A percentile compares a stretch with the other conserved stretches of the same genome.
These are phyloP conservation scores for Paralagenidium karlingii DNA, from an alignment of 352 stramenopile genomes.

Conservation along the genomic window DNA sequence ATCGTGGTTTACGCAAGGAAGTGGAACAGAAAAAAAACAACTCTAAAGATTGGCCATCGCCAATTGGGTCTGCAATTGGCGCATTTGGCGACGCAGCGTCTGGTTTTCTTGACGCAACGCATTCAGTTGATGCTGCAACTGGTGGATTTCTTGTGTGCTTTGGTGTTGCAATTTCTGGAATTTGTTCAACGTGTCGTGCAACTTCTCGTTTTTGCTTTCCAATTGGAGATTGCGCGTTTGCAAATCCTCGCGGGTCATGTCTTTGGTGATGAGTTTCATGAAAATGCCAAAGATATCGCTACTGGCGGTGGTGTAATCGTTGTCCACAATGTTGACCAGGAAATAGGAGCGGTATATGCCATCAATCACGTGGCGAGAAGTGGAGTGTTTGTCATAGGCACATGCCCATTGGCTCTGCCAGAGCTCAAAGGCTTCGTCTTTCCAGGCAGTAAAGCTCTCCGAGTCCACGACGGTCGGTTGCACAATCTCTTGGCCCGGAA, in stretches of 20 bases:
- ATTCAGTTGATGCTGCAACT: slow-evolving; percentile 30
- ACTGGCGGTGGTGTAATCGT: slow-evolving; percentile 88
- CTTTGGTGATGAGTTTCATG: slow-evolving; percentile 66
- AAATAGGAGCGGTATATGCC: slow-evolving; percentile 94
- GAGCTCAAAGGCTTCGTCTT: slow-evolving; percentile 95
- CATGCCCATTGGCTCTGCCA: slow-evolving; percentile 96
- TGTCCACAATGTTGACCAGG: slow-evolving; percentile 97
- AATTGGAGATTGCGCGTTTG: slow-evolving; percentile 53
- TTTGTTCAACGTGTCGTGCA: slow-evolving; percentile 60
- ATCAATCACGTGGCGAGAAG: slow-evolving; percentile 40
- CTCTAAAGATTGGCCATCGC: slow-evolving; percentile 37
- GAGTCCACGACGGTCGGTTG: slow-evolving; percentile 96
- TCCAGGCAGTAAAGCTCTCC: slow-evolving; percentile 89
- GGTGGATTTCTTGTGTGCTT: slow-evolving; percentile 29
- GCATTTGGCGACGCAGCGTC: slow-evolving; percentile 41
- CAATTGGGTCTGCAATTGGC: slow-evolving; percentile 42
- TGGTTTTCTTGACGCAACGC: slow-evolving; percentile 38
- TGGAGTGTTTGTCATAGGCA: slow-evolving; percentile 85
- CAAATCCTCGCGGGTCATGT: slow-evolving; percentile 68
- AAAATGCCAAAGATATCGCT: slow-evolving; percentile 79
- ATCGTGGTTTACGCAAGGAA: too few relatives aligned
- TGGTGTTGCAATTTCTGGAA: slow-evolving; percentile 54
- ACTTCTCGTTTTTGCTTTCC: slow-evolving; percentile 55
- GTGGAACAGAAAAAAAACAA: too few relatives aligned
- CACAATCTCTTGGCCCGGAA: slow-evolving; percentile 89